Evolutionary conservation across 805 yeast species (phyloP).

Genomic region (Torulaspora maleeae): DNA sequence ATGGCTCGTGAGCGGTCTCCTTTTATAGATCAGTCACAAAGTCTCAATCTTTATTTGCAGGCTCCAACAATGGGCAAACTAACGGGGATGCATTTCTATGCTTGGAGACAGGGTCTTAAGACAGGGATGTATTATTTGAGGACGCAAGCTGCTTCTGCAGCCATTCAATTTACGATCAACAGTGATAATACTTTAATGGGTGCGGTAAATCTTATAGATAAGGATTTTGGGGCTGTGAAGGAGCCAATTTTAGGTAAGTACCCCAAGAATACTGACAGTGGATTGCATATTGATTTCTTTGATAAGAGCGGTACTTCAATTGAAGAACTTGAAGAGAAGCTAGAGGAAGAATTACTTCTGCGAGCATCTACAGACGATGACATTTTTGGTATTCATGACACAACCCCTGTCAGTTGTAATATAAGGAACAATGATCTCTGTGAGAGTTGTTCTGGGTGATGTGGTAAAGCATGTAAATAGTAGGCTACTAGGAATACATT

Average conservation of each 20-base stretch:
- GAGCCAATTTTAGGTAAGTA: constrained; percentile 46
- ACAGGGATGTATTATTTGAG: constrained; percentile 96
- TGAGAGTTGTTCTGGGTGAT: constrained; percentile 93
- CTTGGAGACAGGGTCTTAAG: constrained; percentile 94
- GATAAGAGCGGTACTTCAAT: constrained; percentile 32
- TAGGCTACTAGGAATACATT: background rate
- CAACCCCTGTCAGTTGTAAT: constrained; percentile 89
- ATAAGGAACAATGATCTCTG: constrained; percentile 90
- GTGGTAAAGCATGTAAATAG: constrained; percentile 1
- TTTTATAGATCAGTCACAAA: constrained; percentile 88
- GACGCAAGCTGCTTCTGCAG: constrained; percentile 94
- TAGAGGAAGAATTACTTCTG: constrained; percentile 39
- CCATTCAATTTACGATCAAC: constrained; percentile 83
- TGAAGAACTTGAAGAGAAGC: constrained; percentile 41
- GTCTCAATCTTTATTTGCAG: constrained; percentile 77
- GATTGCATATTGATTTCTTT: constrained; percentile 25
- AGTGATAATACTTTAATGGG: constrained; percentile 37
- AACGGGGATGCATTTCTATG: constrained; percentile 95
- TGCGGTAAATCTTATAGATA: constrained; percentile 7
- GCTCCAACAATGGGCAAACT: constrained; percentile 92
- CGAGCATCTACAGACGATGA: constrained; percentile 36
- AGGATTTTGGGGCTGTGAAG: constrained; percentile 42
- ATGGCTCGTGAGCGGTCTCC: constrained; percentile 80
- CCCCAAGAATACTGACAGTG: constrained; percentile 14
- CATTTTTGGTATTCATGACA: constrained; percentile 76